Conservation (phyloP, 768 basidiomycete species). For the Phlebiopsis gigantea region DNA sequence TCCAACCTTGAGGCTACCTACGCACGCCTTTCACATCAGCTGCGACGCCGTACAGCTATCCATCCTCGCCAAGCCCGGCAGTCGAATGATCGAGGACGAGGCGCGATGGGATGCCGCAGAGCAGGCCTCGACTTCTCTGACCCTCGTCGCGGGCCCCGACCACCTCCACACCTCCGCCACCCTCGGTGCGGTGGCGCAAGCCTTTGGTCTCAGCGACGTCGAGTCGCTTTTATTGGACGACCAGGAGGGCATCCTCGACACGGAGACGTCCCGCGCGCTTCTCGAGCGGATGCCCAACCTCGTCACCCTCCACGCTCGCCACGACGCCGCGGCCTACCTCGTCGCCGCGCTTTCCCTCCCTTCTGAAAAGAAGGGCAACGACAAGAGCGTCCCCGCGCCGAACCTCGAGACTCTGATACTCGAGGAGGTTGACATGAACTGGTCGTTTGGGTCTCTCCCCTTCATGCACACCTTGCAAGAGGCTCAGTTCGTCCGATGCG, state of each 20-base stretch:
- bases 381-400: not conserved
- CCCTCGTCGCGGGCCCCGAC: not conserved
- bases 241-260: conserved; percentile 5
- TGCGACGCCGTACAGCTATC: not conserved
- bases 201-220: not conserved
- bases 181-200: not conserved
- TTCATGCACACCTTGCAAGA: conserved; percentile 11
- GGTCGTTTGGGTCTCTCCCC: not conserved
- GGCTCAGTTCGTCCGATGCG: conserved; percentile 9
- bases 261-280: not conserved
- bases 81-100: not conserved
- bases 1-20: not conserved
- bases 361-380: not conserved
- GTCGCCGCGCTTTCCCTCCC: not conserved
- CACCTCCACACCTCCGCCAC: not conserved
- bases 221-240: conserved; percentile 1
- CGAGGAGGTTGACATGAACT: conserved; percentile 9
- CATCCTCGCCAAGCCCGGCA: not conserved
- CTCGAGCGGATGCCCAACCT: conserved; percentile 5
- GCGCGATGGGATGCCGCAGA: not conserved
- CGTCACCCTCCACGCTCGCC: not conserved
- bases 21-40: conserved; percentile 2
- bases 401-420: conserved; percentile 3
- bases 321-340: conserved; percentile 3
- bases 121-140: not conserved